Evolutionary conservation across 225 moss, liverwort and hornwort species (phyloP), one percentile per base, ranked within the genome.

Genomic region (Polytrichum commune): DNA sequence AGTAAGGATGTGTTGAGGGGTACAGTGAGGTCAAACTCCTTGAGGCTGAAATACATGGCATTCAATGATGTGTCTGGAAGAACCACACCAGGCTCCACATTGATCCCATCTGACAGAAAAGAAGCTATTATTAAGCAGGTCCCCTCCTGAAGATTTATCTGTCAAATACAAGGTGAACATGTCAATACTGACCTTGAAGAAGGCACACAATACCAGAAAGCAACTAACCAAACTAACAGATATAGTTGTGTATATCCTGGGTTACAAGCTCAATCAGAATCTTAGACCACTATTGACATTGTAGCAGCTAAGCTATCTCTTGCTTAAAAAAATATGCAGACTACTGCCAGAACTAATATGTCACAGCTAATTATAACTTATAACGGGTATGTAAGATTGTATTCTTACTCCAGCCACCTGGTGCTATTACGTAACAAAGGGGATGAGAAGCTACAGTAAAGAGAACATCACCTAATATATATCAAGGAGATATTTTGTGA

Each of bases 121-220:
- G 97, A 98, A 62, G 97, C 94, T 82, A 98, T 85, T 66, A 92
- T 90, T 72, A 92, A 82, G 74, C 97, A 98, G 63, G 97, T 90
- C 77, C 82, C 91, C 79, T 94, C 97, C 64, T 95, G 97, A 33
- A 98, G 85, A 76, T 92, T 94, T 62, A 98, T 95, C 97, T 98
- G 92, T 60, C 68, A 73, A 23, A 29, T 63, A 71, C 54, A 76
- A 76, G 55, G 75, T 28, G 38, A 68, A 75, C 16, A 46, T 68
- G 67, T 66, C 62, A 62, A 46, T 16, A 46, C 13, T 46, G 46
- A 46, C 16, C 46, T 46, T 46, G 46, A 46, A 13, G 46, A 46
- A 46, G 46, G 46, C 13, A 46, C 46, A 16, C 46, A 46, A 13
- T 46, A 16, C 46, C 10, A 46, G 46, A 13, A 46, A 46, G 46